phyloP scores from a whole-genome alignment of 768 basidiomycete species.

The Pleurotus ostreatus region DNA sequence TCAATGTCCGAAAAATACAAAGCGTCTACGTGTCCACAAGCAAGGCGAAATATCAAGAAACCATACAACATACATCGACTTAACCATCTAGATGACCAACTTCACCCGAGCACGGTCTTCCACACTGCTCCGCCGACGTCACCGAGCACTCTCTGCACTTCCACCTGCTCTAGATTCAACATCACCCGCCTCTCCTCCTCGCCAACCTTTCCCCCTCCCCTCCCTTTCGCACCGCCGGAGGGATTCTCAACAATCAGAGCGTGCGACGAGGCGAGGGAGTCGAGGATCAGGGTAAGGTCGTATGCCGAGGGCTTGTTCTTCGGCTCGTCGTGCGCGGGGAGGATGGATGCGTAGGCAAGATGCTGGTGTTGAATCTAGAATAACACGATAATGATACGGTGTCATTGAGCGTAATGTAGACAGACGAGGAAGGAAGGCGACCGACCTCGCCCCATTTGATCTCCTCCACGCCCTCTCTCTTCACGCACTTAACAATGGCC shows the following conservation, averaged over 20 bases:
- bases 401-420: not conserved
- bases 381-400: conserved; percentile 1
- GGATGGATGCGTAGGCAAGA: conserved; percentile 58
- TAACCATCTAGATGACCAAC: too few species aligned
- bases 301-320: conserved; percentile 50
- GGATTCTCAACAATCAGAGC: conserved; percentile 74
- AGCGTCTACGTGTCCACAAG: too few species aligned
- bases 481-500: conserved; percentile 76
- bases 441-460: conserved; percentile 80
- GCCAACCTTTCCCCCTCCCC: conserved; percentile 50
- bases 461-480: conserved; percentile 82
- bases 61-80: too few species aligned
- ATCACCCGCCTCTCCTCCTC: conserved; percentile 68
- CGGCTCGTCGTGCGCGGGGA: conserved; percentile 58
- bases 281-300: conserved; percentile 68
- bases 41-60: too few species aligned
- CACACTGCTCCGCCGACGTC: conserved; percentile 71
- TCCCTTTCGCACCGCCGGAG: conserved; percentile 46
- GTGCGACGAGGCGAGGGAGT: conserved; percentile 72
- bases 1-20: too few species aligned
- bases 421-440: conserved; percentile 9
- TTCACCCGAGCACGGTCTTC: conserved; percentile 44
- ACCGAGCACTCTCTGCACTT: conserved; percentile 82
- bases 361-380: conserved; percentile 74
- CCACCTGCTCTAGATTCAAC: conserved; percentile 79